Evolutionary conservation across 2,329 filamentous ascomycete species (phyloP), one percentile per base, ranked within the genome.

Genomic region (Helminthosporium solani): DNA sequence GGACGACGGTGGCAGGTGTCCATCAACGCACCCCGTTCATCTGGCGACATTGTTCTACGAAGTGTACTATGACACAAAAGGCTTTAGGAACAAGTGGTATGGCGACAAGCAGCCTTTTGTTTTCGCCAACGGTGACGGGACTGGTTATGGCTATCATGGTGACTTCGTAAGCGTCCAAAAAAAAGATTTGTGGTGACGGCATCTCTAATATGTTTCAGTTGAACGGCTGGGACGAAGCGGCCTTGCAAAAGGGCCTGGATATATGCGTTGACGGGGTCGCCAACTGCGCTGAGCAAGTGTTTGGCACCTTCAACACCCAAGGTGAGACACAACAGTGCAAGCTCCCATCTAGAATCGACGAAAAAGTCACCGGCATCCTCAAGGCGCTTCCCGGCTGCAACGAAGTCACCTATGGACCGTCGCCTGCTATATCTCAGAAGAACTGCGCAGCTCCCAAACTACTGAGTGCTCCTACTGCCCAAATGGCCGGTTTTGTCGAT

Each of bases 91-190:
- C 54, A 65, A 78, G 76, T 68, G 64, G 65, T 46, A 57, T 14
- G 56, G 58, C 21, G 73, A 78, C 54, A 47, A 60, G 33, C 72
- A 77, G 47, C 80, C 65, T 0, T 73, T 77, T 49, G 82, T 88
- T 43, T 79, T 87, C 34, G 74, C 85, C 53, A 84, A 83, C 61
- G 86, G 86, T 35, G 86, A 90, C 46, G 73, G 77, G 16, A 87
- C 86, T 9, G 87, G 86, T 45, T 88, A 81, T 72, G 82, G 81
- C 16, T 78, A 79, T 49, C 86, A 90, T 69, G 85, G 78, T 38
- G 86, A 90, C 68, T 90, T 90, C 72, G 44, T 46, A 16, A 33
- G 42, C 31, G 20, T 6, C 8, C 11, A 9, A 18, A 9, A 14
- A 20, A 2, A 21, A 15, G 6, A 30, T 9, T 16, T 15, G 14